Evolutionary conservation across 805 yeast species (phyloP).

Genomic region (Nakazawaea peltata): DNA sequence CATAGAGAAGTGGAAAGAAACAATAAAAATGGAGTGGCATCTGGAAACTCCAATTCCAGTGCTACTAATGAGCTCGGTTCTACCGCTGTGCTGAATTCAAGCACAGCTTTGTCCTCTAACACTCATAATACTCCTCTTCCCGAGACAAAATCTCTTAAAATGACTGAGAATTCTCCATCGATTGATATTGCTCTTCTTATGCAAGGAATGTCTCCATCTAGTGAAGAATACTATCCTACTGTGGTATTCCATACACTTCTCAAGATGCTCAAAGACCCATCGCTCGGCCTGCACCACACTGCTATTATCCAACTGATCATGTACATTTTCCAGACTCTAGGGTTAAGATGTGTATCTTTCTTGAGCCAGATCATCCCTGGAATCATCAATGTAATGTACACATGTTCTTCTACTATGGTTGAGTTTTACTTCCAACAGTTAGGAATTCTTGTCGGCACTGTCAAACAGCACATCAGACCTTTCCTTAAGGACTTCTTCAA

Average conservation of each 20-base stretch:
- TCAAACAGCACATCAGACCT: conserved; percentile 85
- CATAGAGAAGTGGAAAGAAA: conserved; percentile 81
- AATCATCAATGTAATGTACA: conserved; percentile 73
- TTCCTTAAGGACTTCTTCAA: conserved; percentile 68
- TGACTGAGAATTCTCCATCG: conserved; percentile 77
- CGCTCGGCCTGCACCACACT: conserved; percentile 80
- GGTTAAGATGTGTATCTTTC: conserved; percentile 84
- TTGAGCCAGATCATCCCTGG: conserved; percentile 85
- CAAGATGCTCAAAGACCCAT: conserved; percentile 78
- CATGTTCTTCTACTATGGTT: conserved; percentile 69
- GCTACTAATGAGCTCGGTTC: too few species aligned
- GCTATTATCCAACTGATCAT: conserved; percentile 91
- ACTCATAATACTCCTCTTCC: too few species aligned
- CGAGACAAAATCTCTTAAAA: too few species aligned
- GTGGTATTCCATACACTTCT: conserved; percentile 83
- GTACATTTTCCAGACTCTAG: conserved; percentile 83
- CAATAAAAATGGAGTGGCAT: conserved; percentile 16
- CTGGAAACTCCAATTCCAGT: too few species aligned
- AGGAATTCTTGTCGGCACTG: conserved; percentile 70
- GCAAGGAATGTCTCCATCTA: conserved; percentile 90
- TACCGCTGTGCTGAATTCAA: too few species aligned
- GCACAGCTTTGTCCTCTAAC: too few species aligned
- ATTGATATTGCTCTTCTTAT: conserved; percentile 83
- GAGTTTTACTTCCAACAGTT: conserved; percentile 88
- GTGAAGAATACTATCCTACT: conserved; percentile 91